Evolutionary conservation across 1,284 basidiomycete species (phyloP).

Genomic region (Apiotrichum brassicae): DNA sequence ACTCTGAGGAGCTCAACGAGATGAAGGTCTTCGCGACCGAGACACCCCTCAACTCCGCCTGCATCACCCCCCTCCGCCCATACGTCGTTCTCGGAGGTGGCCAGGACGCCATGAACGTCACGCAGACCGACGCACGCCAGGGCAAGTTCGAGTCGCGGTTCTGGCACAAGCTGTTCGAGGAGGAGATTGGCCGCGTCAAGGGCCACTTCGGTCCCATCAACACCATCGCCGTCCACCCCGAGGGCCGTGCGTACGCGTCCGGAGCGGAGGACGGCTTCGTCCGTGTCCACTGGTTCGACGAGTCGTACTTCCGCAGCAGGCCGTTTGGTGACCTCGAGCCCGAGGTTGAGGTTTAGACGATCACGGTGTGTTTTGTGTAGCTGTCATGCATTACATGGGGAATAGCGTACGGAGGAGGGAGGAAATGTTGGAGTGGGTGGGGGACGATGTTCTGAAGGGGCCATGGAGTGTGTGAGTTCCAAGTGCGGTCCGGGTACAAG

Average conservation of each 20-base stretch:
- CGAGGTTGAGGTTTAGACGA: conserved; percentile 46
- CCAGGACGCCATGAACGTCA: conserved; percentile 96
- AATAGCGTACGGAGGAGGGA: too few relatives aligned
- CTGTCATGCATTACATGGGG: conserved; percentile 17
- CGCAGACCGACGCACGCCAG: conserved; percentile 85
- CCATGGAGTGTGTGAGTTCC: too few relatives aligned
- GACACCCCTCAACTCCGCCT: conserved; percentile 92
- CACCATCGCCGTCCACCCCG: conserved; percentile 92
- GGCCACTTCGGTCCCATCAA: conserved; percentile 94
- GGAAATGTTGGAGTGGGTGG: too few relatives aligned
- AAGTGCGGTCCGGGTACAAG: too few relatives aligned
- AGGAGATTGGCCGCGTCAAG: conserved; percentile 94
- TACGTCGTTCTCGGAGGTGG: conserved; percentile 93
- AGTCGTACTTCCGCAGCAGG: conserved; percentile 79
- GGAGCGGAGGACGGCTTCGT: conserved; percentile 97
- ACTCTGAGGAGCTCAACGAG: conserved; percentile 77
- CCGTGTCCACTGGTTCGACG: conserved; percentile 79
- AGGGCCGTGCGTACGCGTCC: conserved; percentile 82
- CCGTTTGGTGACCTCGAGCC: conserved; percentile 86
- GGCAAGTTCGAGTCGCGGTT: conserved; percentile 98
- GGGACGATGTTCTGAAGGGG: too few relatives aligned
- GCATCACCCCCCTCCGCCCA: conserved; percentile 74
- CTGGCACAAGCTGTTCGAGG: conserved; percentile 98
- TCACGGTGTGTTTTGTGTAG: conserved; percentile 10
- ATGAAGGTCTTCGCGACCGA: conserved; percentile 93